A percentile compares a stretch with the other conserved stretches of the same genome.
These are phyloP conservation scores for Rozella allomycis DNA, from an alignment of 371 early-diverging fungal species.

Conservation along the genomic window DNA sequence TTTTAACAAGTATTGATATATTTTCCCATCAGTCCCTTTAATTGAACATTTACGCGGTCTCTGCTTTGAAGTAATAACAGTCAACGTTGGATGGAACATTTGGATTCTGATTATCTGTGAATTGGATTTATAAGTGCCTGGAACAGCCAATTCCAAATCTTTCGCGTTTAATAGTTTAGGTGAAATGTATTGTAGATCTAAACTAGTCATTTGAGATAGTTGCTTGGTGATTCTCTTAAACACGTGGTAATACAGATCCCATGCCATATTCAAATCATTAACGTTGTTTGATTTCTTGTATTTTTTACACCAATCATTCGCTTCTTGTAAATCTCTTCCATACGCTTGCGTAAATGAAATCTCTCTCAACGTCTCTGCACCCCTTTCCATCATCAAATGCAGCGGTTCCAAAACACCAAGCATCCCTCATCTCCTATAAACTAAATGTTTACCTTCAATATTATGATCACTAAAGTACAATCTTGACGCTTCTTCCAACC, in stretches of 20 bases:
- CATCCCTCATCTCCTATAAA: too few species aligned
- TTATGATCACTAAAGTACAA: conserved; percentile 69
- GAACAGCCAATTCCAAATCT: conserved; percentile 74
- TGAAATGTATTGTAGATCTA: conserved; percentile 75
- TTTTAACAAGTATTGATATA: conserved; percentile 80
- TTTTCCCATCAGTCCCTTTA: conserved; percentile 67
- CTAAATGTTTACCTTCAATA: conserved; percentile 55
- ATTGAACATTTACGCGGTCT: conserved; percentile 69
- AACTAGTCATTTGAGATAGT: conserved; percentile 52
- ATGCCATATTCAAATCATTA: conserved; percentile 74
- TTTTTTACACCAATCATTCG: conserved; percentile 65
- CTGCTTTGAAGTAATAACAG: conserved; percentile 80
- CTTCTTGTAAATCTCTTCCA: conserved; percentile 77
- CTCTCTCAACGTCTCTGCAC: conserved; percentile 83
- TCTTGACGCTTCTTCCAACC: conserved; percentile 72
- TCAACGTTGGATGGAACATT: conserved; percentile 54
- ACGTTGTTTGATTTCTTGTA: conserved; percentile 51
- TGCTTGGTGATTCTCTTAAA: conserved; percentile 54
- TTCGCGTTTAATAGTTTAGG: conserved; percentile 64
- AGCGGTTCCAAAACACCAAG: conserved; percentile 65
- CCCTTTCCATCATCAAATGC: conserved; percentile 69
- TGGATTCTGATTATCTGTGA: conserved; percentile 67
- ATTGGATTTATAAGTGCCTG: conserved; percentile 71
- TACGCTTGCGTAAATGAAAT: conserved; percentile 81
- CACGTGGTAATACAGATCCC: conserved; percentile 76